These are phyloP conservation scores for Fusarium brachygibbosum DNA, from an alignment of 2,329 filamentous ascomycete genomes.

Conservation along the genomic window DNA sequence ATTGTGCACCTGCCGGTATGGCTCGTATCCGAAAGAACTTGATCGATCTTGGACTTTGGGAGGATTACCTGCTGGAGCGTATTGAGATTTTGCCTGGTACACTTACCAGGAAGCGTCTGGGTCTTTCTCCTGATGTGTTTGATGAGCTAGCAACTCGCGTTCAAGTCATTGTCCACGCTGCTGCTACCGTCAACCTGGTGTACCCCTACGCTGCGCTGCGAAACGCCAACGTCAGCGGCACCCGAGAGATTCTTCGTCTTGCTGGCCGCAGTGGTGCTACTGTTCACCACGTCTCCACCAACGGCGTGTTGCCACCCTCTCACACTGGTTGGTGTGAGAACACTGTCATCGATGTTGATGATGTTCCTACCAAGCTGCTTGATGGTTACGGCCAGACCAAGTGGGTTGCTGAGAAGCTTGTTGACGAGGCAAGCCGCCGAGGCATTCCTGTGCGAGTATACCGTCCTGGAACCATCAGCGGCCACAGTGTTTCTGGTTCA, in stretches of 20 bases:
- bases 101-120: slow-evolving; percentile 75
- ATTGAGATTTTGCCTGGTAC: slow-evolving; percentile 83
- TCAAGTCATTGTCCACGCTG: slow-evolving; percentile 82
- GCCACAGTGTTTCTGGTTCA: slow-evolving; percentile 80
- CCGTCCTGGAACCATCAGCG: slow-evolving; percentile 82
- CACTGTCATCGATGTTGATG: slow-evolving; percentile 73
- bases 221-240: slow-evolving; percentile 83
- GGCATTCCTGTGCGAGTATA: slow-evolving; percentile 79
- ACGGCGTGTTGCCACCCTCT: slow-evolving; percentile 81
- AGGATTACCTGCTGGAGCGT: slow-evolving; percentile 81
- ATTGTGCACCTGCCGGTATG: slow-evolving; percentile 75
- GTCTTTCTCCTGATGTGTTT: slow-evolving; percentile 75
- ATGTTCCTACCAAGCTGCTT: slow-evolving; percentile 75
- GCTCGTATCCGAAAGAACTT: slow-evolving; percentile 81
- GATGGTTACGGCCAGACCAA: slow-evolving; percentile 86
- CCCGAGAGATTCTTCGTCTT: slow-evolving; percentile 78
- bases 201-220: slow-evolving; percentile 84
- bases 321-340: slow-evolving; percentile 79
- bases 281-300: slow-evolving; percentile 83
- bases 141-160: slow-evolving; percentile 73
- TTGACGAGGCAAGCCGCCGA: slow-evolving; percentile 75
- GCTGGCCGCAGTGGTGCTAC: slow-evolving; percentile 77
- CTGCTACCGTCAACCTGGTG: slow-evolving; percentile 83
- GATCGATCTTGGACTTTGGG: slow-evolving; percentile 83
- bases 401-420: slow-evolving; percentile 83